Conservation (phyloP, 2,329 filamentous ascomycete species). For the Botryosphaeria agaves region DNA sequence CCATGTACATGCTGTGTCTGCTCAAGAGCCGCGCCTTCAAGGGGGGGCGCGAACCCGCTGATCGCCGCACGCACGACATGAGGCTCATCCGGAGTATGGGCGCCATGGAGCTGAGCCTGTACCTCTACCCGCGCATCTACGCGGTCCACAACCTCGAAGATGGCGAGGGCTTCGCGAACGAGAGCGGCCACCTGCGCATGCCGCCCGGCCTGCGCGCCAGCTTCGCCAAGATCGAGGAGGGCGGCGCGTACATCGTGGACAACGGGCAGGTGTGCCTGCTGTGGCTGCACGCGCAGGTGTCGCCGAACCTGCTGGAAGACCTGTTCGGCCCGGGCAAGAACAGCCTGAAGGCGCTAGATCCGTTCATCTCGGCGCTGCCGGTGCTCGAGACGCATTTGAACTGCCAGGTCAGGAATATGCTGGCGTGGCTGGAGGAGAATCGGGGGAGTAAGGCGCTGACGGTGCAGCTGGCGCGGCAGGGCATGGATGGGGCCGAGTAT, state of each 20-base stretch:
- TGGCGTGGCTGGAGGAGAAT: slow-evolving; percentile 67
- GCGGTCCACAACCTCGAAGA: slow-evolving; percentile 77
- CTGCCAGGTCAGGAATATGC: slow-evolving; percentile 82
- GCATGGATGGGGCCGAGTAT: slow-evolving; percentile 85
- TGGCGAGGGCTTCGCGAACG: slow-evolving; percentile 84
- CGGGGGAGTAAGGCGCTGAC: slow-evolving; percentile 78
- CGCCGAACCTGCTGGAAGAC: slow-evolving; percentile 77
- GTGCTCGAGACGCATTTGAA: slow-evolving; percentile 84
- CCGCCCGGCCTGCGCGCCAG: slow-evolving; percentile 66
- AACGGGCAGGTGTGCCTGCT: slow-evolving; percentile 85
- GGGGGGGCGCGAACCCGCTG: slow-evolving; percentile 73
- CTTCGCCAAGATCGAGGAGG: slow-evolving; percentile 77
- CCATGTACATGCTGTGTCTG: slow-evolving; percentile 86
- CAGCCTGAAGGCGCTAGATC: slow-evolving; percentile 58
- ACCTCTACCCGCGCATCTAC: slow-evolving; percentile 89
- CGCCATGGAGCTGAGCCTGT: slow-evolving; percentile 67
- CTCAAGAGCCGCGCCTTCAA: slow-evolving; percentile 89
- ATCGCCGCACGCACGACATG: slow-evolving; percentile 81
- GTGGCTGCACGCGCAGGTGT: slow-evolving; percentile 86
- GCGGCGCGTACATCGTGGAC: slow-evolving; percentile 86
- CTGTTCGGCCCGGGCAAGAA: slow-evolving; percentile 67
- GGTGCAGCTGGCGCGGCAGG: slow-evolving; percentile 80
- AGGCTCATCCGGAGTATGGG: slow-evolving; percentile 82
- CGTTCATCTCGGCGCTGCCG: slow-evolving; percentile 64
- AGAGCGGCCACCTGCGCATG: slow-evolving; percentile 73